These are phyloP conservation scores for Cymbopogon citratus DNA, from an alignment of 176 grass and related monocot species.

Conservation along the genomic window DNA sequence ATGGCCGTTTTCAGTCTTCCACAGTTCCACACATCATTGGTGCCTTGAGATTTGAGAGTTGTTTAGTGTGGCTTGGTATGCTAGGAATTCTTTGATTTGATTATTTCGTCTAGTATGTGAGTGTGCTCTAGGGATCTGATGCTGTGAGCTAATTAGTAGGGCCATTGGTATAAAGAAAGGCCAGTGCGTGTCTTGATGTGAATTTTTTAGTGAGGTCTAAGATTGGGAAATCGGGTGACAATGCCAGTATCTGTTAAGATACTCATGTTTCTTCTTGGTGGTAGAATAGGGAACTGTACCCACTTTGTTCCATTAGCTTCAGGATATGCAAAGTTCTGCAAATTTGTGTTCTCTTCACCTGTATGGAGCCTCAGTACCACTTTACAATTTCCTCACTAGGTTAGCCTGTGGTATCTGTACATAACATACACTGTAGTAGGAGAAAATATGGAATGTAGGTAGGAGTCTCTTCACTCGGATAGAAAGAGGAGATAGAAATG, in stretches of 20 bases:
- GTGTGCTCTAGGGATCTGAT: conserved; percentile 30
- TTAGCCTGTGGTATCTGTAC: not conserved
- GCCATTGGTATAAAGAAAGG: not conserved
- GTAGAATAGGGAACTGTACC: not conserved
- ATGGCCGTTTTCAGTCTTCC: not conserved
- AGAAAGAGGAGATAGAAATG: not conserved
- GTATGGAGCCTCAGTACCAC: not conserved
- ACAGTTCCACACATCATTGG: not conserved
- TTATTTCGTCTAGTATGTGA: not conserved
- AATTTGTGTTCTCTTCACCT: not conserved
- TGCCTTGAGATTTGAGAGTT: not conserved
- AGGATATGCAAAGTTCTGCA: not conserved
- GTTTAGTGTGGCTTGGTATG: conserved; percentile 4
- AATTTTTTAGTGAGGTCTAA: conserved; percentile 11
- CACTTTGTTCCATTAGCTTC: not conserved
- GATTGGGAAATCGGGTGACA: conserved; percentile 11
- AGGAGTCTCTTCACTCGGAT: not conserved
- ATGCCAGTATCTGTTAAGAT: conserved; percentile 1
- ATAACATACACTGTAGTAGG: not conserved
- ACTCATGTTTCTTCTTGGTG: conserved; percentile 17
- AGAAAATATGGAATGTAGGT: not conserved
- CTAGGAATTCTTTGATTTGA: not conserved
- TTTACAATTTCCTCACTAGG: not conserved
- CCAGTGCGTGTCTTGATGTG: not conserved
- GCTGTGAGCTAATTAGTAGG: conserved; percentile 12